Conservation (phyloP, 768 basidiomycete genomes). For the Mycena galericulata region DNA sequence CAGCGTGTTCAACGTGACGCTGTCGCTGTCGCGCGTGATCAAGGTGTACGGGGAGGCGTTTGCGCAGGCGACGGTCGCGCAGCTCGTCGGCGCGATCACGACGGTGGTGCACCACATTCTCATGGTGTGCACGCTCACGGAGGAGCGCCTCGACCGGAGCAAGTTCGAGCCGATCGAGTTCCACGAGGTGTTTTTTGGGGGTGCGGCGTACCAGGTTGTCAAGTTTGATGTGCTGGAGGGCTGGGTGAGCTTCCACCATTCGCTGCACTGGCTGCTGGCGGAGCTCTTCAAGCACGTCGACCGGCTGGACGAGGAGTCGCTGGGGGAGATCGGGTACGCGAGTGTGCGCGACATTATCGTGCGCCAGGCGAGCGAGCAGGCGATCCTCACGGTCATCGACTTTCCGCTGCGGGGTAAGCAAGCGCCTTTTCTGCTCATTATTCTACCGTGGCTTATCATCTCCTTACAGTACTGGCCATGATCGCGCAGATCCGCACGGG, state of each 20-base stretch:
- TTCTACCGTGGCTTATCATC: conserved; percentile 10
- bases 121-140: conserved; percentile 74
- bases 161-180: conserved; percentile 74
- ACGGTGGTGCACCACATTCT: conserved; percentile 80
- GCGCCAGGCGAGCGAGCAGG: conserved; percentile 72
- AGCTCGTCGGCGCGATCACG: conserved; percentile 74
- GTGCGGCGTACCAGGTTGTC: conserved; percentile 68
- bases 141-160: conserved; percentile 72
- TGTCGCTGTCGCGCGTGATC: conserved; percentile 89
- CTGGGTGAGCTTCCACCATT: conserved; percentile 94
- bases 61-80: conserved; percentile 62
- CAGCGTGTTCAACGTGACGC: conserved; percentile 94
- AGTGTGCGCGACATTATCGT: conserved; percentile 73
- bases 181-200: conserved; percentile 77
- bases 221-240: conserved; percentile 84
- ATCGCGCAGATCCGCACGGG: conserved; percentile 95
- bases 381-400: conserved; percentile 83
- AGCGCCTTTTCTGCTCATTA: not conserved
- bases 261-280: conserved; percentile 89
- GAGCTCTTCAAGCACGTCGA: conserved; percentile 90
- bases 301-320: conserved; percentile 65
- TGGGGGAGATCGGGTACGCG: conserved; percentile 63
- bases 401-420: conserved; percentile 87
- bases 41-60: conserved; percentile 92
- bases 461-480: conserved; percentile 80